phyloP scores from a whole-genome alignment of 176 grass and related monocot genomes.

The Oryza meyeriana region DNA sequence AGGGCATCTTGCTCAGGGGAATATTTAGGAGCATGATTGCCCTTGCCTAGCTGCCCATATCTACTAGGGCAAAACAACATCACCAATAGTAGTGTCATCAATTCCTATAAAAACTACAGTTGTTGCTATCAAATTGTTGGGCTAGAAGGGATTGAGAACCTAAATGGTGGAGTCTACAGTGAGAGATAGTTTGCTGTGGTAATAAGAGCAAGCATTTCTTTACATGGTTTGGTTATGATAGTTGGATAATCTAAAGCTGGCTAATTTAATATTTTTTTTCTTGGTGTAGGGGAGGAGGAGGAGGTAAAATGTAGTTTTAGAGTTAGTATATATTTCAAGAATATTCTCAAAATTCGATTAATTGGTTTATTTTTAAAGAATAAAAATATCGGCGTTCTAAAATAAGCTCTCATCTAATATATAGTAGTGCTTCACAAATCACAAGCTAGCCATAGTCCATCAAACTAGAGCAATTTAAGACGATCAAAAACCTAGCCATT shows the following conservation, averaged over 20 bases:
- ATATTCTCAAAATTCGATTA: too few relatives aligned
- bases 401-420: too few relatives aligned
- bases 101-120: not conserved
- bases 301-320: too few relatives aligned
- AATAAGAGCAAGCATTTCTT: not conserved
- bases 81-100: not conserved
- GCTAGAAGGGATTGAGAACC: not conserved
- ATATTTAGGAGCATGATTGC: conserved; percentile 40
- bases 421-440: too few relatives aligned
- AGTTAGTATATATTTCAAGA: too few relatives aligned
- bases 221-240: not conserved
- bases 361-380: too few relatives aligned
- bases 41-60: not conserved
- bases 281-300: too few relatives aligned
- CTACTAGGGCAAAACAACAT: conserved; percentile 19
- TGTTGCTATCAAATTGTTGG: not conserved
- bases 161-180: not conserved
- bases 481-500: too few relatives aligned
- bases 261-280: too few relatives aligned
- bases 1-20: conserved; percentile 19
- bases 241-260: not conserved
- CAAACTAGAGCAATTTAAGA: too few relatives aligned
- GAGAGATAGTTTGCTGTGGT: not conserved
- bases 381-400: too few relatives aligned
- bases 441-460: too few relatives aligned